A percentile compares a stretch with the other conserved stretches of the same genome.
phyloP scores from a whole-genome alignment of 2,329 filamentous ascomycete genomes.

The Alternaria brassicicola region DNA sequence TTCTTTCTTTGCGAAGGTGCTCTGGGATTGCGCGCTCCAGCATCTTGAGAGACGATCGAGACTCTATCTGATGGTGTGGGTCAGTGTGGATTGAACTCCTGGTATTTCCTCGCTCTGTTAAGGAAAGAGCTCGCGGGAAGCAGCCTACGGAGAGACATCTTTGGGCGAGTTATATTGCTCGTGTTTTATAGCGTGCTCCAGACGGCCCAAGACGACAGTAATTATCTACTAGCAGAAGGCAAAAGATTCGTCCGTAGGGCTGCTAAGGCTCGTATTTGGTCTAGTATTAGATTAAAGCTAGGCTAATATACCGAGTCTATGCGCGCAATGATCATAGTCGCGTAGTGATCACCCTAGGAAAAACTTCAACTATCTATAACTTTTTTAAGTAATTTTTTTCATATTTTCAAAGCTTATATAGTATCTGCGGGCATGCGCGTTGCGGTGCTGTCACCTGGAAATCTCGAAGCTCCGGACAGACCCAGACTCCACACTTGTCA shows the following conservation, averaged over 20 bases:
- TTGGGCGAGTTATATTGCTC: background rate
- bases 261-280: too few species aligned
- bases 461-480: background rate
- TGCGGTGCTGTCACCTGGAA: background rate
- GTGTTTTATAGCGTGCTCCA: background rate
- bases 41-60: slow-evolving; percentile 10
- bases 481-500: background rate
- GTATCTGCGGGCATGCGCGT: background rate
- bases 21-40: slow-evolving; percentile 35
- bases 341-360: too few species aligned
- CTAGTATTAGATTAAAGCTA: too few species aligned
- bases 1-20: slow-evolving; percentile 25
- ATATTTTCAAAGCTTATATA: background rate
- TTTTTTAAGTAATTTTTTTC: background rate
- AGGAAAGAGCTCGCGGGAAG: background rate
- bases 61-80: background rate
- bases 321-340: too few species aligned
- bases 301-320: too few species aligned
- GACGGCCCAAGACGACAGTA: background rate
- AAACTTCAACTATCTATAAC: too few species aligned
- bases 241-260: too few species aligned
- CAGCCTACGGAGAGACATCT: background rate
- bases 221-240: too few species aligned
- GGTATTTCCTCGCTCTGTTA: background rate
- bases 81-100: background rate